Percentiles rank a stretch among this genome's conserved stretches.
These are phyloP conservation scores for Dentipellis sp. DNA, from an alignment of 768 basidiomycete species.

Conservation along the genomic window DNA sequence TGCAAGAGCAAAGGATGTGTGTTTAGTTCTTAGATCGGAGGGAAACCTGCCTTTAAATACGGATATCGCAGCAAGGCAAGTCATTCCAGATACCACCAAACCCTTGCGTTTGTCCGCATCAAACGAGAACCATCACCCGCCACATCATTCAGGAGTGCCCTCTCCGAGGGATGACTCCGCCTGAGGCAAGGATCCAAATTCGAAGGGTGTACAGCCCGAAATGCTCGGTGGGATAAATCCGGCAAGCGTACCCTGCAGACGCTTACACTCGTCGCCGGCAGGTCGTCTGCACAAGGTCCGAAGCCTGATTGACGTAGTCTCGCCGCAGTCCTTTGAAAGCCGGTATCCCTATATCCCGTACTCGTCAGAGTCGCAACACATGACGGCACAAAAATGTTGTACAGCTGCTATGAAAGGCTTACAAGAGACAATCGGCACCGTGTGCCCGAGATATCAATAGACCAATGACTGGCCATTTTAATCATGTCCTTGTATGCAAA, in stretches of 20 bases:
- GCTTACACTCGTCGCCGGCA: background rate
- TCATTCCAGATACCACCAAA: background rate
- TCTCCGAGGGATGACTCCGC: background rate
- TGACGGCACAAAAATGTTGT: too few relatives aligned
- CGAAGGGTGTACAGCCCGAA: background rate
- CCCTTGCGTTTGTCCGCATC: background rate
- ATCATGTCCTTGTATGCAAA: too few relatives aligned
- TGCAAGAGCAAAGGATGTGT: background rate
- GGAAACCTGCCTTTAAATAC: background rate
- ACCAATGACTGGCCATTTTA: too few relatives aligned
- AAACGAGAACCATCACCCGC: background rate
- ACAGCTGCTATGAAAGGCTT: too few relatives aligned
- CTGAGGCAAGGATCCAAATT: background rate
- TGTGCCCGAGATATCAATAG: too few relatives aligned
- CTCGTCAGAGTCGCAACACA: background rate
- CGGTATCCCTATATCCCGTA: background rate
- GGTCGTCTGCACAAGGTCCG: too few relatives aligned
- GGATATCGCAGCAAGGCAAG: background rate
- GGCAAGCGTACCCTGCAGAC: background rate
- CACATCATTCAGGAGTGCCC: background rate
- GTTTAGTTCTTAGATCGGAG: background rate
- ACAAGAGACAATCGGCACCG: too few relatives aligned
- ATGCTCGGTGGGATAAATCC: background rate
- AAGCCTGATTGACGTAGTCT: background rate
- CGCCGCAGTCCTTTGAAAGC: background rate